Evolutionary conservation across 2,329 filamentous ascomycete species (phyloP).

Genomic region (Aspergillus fructus): DNA sequence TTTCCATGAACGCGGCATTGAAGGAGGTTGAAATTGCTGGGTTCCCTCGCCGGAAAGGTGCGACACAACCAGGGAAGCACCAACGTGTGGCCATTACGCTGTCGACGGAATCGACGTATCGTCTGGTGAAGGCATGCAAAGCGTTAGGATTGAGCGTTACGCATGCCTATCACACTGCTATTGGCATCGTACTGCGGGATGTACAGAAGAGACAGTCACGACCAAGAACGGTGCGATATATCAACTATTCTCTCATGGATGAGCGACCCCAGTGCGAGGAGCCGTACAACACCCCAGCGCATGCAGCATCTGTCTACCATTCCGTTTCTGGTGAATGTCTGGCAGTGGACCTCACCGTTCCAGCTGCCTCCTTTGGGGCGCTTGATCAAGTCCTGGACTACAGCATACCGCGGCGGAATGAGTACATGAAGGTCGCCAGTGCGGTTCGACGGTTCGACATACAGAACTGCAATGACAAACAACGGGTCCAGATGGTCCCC

Average conservation of each 20-base stretch:
- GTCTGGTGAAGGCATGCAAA: constrained; percentile 17
- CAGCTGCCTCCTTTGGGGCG: background rate
- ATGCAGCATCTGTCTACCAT: constrained; percentile 24
- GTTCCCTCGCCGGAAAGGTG: constrained; percentile 15
- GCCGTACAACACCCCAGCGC: constrained; percentile 18
- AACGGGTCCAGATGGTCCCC: constrained; percentile 20
- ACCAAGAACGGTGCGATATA: constrained; percentile 21
- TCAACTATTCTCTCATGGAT: constrained; percentile 26
- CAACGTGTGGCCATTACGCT: constrained; percentile 21
- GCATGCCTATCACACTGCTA: constrained; percentile 26
- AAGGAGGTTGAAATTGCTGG: constrained; percentile 19
- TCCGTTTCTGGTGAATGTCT: constrained; percentile 24
- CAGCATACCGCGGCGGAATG: background rate
- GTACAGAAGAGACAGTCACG: constrained; percentile 10
- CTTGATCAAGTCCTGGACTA: background rate
- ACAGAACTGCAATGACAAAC: constrained; percentile 17
- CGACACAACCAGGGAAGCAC: constrained; percentile 18
- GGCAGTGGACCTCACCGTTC: constrained; percentile 20
- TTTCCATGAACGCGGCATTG: constrained; percentile 14
- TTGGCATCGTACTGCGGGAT: constrained; percentile 20
- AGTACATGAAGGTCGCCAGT: constrained; percentile 13
- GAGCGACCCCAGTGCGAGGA: constrained; percentile 20
- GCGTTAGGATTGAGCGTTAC: constrained; percentile 18
- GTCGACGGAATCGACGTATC: constrained; percentile 11
- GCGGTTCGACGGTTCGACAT: constrained; percentile 21